Evolutionary conservation across 331 rosid genomes (phyloP).

Genomic region (Malus hybrid): DNA sequence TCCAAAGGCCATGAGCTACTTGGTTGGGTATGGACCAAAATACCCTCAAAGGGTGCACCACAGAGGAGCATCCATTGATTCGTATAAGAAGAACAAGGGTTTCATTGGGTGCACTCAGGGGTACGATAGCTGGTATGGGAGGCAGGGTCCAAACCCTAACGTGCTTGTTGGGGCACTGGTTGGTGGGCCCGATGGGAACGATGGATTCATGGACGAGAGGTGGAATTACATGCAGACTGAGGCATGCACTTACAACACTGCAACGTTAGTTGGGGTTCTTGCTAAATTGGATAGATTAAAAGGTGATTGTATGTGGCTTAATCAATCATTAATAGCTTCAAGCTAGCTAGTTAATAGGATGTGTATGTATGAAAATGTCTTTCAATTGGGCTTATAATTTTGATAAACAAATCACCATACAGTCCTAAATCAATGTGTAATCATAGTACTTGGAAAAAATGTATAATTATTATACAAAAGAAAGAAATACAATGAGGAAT

Average conservation of each 20-base stretch:
- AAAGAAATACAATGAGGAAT: no score
- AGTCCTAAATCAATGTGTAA: not conserved
- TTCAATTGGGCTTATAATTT: not conserved
- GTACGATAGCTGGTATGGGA: constrained; percentile 55
- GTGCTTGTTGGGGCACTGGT: constrained; percentile 59
- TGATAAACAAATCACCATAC: not conserved
- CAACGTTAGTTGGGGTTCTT: constrained; percentile 66
- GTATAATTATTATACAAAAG: no score
- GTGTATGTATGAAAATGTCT: not conserved
- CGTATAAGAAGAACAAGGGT: constrained; percentile 34
- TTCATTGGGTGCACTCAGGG: constrained; percentile 85
- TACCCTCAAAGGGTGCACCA: constrained; percentile 64
- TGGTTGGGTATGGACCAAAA: constrained; percentile 51
- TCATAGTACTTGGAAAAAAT: no score
- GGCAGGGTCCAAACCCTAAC: constrained; percentile 48
- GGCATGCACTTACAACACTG: constrained; percentile 85
- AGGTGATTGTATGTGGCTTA: not conserved
- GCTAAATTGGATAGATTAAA: constrained; percentile 38
- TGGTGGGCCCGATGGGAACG: constrained; percentile 66
- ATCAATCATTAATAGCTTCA: constrained; percentile 15
- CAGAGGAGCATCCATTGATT: constrained; percentile 69
- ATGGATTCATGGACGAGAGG: constrained; percentile 52
- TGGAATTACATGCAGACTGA: constrained; percentile 58
- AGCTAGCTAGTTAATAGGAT: not conserved
- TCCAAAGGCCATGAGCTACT: constrained; percentile 59